Conservation (phyloP, 495 filamentous ascomycete species). For the Aspergillus biplanus region DNA sequence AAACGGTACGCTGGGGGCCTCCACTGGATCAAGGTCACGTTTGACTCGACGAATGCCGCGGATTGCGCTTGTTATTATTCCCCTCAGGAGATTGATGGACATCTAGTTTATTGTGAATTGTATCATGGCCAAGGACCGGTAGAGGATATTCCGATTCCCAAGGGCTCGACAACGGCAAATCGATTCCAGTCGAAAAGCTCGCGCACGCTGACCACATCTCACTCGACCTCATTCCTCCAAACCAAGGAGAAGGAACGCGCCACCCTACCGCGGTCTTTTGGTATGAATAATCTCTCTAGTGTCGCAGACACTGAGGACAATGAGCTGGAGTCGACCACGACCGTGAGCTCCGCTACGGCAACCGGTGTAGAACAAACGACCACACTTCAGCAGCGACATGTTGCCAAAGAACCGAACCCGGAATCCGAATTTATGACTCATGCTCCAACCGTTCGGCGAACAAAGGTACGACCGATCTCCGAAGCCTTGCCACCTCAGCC, state of each 20-base stretch:
- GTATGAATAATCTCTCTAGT: conserved; percentile 44
- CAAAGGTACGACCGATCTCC: conserved; percentile 50
- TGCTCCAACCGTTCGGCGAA: conserved; percentile 55
- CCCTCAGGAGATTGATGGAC: conserved; percentile 75
- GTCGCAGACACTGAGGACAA: conserved; percentile 36
- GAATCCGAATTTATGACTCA: conserved; percentile 55
- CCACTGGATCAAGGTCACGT: conserved; percentile 93
- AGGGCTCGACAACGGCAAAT: conserved; percentile 39
- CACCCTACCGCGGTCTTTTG: conserved; percentile 53
- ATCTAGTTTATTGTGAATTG: conserved; percentile 76
- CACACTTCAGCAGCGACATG: conserved; percentile 41
- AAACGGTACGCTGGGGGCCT: conserved; percentile 75
- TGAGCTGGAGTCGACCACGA: conserved; percentile 43
- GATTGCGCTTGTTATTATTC: conserved; percentile 74
- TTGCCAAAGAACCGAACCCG: conserved; percentile 35
- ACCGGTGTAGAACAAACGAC: conserved; percentile 52
- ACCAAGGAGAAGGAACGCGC: conserved; percentile 37
- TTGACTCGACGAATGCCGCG: conserved; percentile 78
- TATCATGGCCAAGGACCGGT: conserved; percentile 73
- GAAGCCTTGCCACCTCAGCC: conserved; percentile 69
- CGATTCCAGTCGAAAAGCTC: conserved; percentile 31
- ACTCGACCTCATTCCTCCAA: conserved; percentile 44
- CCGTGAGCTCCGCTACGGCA: conserved; percentile 65
- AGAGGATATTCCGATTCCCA: conserved; percentile 63
- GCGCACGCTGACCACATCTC: conserved; percentile 43